Conservation (phyloP, 352 stramenopile species). For the Pseudoperonospora humuli region DNA sequence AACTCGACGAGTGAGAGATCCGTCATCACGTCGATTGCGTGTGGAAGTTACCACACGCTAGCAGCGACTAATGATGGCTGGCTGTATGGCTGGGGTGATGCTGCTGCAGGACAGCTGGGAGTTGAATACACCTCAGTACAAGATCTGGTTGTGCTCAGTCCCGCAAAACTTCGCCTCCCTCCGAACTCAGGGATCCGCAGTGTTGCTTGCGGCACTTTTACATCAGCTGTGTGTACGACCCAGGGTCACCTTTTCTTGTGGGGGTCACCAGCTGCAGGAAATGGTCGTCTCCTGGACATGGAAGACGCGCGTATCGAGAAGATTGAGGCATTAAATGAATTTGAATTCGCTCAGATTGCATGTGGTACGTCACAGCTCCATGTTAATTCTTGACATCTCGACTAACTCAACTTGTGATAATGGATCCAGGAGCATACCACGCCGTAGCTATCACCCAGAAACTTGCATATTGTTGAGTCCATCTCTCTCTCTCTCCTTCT, state of each 20-base stretch:
- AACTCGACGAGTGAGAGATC: not conserved
- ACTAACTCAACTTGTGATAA: not conserved
- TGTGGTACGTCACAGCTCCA: conserved; percentile 46
- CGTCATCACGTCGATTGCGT: conserved; percentile 37
- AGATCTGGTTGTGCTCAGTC: conserved; percentile 52
- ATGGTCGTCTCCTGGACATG: conserved; percentile 41
- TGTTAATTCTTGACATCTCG: not conserved
- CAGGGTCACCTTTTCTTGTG: conserved; percentile 62
- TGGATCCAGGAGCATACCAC: conserved; percentile 48
- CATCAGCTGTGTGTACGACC: conserved; percentile 38
- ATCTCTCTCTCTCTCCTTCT: conserved; percentile 4
- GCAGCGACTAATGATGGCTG: conserved; percentile 34
- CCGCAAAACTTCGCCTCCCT: conserved; percentile 33
- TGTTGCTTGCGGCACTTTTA: conserved; percentile 61
- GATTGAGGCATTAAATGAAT: conserved; percentile 36
- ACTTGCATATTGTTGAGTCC: conserved; percentile 35
- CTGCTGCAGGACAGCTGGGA: conserved; percentile 61
- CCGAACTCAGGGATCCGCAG: conserved; percentile 24
- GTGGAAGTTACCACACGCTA: conserved; percentile 73
- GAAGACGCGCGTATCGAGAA: conserved; percentile 47
- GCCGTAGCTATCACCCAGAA: conserved; percentile 45
- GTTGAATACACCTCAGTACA: conserved; percentile 31
- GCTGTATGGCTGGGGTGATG: conserved; percentile 76
- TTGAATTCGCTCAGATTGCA: conserved; percentile 42
- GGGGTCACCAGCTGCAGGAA: conserved; percentile 64